Percentiles rank a stretch among this genome's conserved stretches.
Conservation (phyloP, 306 rosid species). For the Lupinus albus region DNA sequence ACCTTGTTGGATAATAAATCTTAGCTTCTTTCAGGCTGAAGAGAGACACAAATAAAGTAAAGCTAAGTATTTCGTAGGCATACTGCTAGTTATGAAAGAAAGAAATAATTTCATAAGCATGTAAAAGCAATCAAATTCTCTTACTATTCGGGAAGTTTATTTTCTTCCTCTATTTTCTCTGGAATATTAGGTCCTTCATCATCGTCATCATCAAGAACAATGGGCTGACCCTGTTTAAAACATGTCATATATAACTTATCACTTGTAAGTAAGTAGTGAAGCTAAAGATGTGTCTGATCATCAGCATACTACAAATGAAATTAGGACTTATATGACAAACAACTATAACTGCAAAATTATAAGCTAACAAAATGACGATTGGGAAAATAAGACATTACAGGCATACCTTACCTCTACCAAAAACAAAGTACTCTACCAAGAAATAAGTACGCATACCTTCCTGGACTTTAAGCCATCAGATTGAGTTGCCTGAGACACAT, state of each 20-base stretch:
- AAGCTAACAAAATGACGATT: constrained; percentile 21
- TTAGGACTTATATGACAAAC: constrained; percentile 18
- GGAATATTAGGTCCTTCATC: constrained; percentile 58
- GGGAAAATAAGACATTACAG: constrained; percentile 17
- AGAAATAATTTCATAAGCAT: constrained; percentile 25
- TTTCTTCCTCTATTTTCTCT: constrained; percentile 52
- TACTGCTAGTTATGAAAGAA: constrained; percentile 27
- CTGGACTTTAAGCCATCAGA: constrained; percentile 49
- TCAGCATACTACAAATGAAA: constrained; percentile 33
- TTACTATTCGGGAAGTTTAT: constrained; percentile 62
- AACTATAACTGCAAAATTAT: constrained; percentile 23
- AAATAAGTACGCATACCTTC: constrained; percentile 51
- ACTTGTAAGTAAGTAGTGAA: constrained; percentile 7
- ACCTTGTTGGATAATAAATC: constrained; percentile 94
- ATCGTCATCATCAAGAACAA: constrained; percentile 72
- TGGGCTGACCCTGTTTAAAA: constrained; percentile 58
- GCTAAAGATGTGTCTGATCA: constrained; percentile 26
- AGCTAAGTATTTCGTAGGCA: constrained; percentile 29
- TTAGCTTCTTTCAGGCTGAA: constrained; percentile 73
- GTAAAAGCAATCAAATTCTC: constrained; percentile 27
- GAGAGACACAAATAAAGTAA: constrained; percentile 37
- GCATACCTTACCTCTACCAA: too few species aligned
- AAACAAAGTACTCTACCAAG: too few species aligned
- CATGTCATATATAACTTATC: constrained; percentile 29
- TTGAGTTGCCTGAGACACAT: constrained; percentile 42